phyloP scores from a whole-genome alignment of 305 asterid genomes.

The Solanum hybrid region DNA sequence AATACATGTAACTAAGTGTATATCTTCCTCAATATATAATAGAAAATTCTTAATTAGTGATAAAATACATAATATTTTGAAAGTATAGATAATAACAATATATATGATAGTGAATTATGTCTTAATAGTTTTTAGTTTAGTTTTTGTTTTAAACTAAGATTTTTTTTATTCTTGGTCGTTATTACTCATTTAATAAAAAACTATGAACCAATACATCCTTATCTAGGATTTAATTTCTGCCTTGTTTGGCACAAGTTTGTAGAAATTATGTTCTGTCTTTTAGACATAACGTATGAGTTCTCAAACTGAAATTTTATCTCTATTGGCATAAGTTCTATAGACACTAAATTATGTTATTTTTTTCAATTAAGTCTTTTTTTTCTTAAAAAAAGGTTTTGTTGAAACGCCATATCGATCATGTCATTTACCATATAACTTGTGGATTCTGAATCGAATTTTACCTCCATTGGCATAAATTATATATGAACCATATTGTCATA shows the following conservation, averaged over 20 bases:
- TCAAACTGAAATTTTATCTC: not conserved
- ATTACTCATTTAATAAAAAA: not conserved
- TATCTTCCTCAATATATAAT: not conserved
- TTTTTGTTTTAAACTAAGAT: not conserved
- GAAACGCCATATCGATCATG: not conserved
- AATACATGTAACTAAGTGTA: not conserved
- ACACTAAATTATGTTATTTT: not conserved
- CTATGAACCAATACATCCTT: not conserved
- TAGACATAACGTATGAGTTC: not conserved
- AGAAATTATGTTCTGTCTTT: not conserved
- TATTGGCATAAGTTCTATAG: not conserved
- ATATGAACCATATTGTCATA: not conserved
- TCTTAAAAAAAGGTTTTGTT: not conserved
- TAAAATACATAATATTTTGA: too few relatives aligned
- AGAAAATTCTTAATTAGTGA: not conserved
- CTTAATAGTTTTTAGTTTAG: not conserved
- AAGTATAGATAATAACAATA: not conserved
- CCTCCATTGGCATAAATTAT: not conserved
- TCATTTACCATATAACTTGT: not conserved
- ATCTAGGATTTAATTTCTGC: not conserved
- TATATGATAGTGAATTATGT: not conserved
- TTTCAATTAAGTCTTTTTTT: too few relatives aligned
- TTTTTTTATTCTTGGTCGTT: not conserved
- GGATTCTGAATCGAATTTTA: not conserved
- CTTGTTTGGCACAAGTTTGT: not conserved